A percentile compares a stretch with the other conserved stretches of the same genome.
phyloP scores from a whole-genome alignment of 1,139 yeast species.

The Kodamaea ohmeri region DNA sequence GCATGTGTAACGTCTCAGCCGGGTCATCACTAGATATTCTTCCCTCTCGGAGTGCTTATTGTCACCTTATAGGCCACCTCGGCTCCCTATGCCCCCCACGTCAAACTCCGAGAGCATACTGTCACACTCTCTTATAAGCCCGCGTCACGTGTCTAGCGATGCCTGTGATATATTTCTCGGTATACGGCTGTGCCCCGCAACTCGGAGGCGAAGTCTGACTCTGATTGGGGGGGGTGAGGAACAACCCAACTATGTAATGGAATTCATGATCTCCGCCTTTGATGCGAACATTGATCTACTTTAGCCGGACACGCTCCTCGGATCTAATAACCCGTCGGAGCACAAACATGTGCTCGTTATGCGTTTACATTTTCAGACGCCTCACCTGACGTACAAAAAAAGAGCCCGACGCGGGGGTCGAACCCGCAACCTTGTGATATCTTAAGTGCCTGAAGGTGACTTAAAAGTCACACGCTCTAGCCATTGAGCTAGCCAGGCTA shows the following conservation, averaged over 20 bases:
- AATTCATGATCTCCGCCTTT: not conserved
- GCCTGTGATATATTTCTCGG: slow-evolving; percentile 4
- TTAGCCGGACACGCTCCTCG: not conserved
- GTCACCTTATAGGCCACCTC: not conserved
- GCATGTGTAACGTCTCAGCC: not conserved
- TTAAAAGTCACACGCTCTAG: slow-evolving; percentile 34
- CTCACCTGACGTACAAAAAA: not conserved
- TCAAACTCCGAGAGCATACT: not conserved
- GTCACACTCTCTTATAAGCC: slow-evolving; percentile 1
- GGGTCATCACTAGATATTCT: not conserved
- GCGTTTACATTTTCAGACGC: not conserved
- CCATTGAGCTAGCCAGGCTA: slow-evolving; percentile 31
- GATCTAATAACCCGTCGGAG: not conserved
- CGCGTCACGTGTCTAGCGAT: not conserved
- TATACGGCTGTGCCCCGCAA: slow-evolving; percentile 7
- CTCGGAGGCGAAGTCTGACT: slow-evolving; percentile 3
- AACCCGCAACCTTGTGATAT: slow-evolving; percentile 25
- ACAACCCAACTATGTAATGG: not conserved
- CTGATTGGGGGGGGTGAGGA: no score
- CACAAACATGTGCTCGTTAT: no score
- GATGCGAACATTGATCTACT: no score
- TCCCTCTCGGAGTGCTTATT: not conserved
- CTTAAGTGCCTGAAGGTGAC: slow-evolving; percentile 3
- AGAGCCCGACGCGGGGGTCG: slow-evolving; percentile 25
- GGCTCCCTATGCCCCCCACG: not conserved